Evolutionary conservation across 495 filamentous ascomycete species (phyloP).

Genomic region (Penicillium turbatum): DNA sequence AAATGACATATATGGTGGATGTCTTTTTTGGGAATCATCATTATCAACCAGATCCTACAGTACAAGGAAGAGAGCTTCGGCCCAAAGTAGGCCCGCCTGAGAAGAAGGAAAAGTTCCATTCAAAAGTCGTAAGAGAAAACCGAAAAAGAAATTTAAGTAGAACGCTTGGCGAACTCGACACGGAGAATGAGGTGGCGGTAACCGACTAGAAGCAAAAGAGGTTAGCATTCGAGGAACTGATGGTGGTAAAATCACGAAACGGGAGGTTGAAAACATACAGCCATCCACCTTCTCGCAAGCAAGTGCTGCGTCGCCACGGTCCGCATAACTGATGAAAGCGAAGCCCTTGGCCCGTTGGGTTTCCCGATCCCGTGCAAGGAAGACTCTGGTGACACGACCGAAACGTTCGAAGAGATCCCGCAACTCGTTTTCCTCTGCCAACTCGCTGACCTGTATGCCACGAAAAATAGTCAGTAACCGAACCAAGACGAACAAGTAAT

Average conservation of each 20-base stretch:
- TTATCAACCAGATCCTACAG: constrained; percentile 45
- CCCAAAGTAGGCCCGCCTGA: constrained; percentile 35
- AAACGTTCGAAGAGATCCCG: constrained; percentile 97
- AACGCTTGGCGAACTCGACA: constrained; percentile 88
- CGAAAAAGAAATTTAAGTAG: constrained; percentile 44
- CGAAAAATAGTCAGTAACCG: constrained; percentile 12
- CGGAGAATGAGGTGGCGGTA: constrained; percentile 86
- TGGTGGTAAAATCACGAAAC: constrained; percentile 1
- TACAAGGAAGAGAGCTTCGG: constrained; percentile 39
- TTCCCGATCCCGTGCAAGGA: constrained; percentile 94
- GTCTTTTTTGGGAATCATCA: constrained; percentile 40
- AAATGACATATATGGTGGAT: constrained; percentile 40
- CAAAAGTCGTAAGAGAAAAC: constrained; percentile 25
- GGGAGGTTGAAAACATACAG: constrained; percentile 50
- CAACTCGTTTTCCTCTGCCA: constrained; percentile 91
- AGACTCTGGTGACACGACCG: constrained; percentile 93
- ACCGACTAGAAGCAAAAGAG: constrained; percentile 50
- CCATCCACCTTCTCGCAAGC: constrained; percentile 98
- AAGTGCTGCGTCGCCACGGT: constrained; percentile 79
- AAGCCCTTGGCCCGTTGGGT: constrained; percentile 95
- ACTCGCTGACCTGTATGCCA: constrained; percentile 73
- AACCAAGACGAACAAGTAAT: constrained; percentile 6
- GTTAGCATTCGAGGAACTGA: constrained; percentile 19
- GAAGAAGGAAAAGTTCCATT: constrained; percentile 31
- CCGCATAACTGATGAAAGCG: constrained; percentile 94